Conservation (phyloP, 345 rosid genomes). For the Arabis alpina region DNA sequence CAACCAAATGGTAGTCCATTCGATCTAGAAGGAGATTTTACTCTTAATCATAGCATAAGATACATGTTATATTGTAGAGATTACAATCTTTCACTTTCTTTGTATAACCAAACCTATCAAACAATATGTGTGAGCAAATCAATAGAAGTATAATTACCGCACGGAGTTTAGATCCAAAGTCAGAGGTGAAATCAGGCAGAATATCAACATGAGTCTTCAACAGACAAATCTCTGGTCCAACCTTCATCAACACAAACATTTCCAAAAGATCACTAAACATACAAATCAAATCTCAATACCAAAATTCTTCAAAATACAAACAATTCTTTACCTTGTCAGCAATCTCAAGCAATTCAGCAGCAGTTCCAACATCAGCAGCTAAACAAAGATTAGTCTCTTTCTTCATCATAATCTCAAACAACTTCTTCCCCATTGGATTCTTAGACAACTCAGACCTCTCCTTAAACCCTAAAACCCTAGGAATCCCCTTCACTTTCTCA, state of each 20-base stretch:
- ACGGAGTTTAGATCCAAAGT: conserved; percentile 87
- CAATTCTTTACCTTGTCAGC: conserved; percentile 68
- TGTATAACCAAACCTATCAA: conserved; percentile 2
- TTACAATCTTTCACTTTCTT: not conserved
- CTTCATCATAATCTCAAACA: conserved; percentile 82
- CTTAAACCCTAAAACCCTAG: conserved; percentile 58
- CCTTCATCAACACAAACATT: conserved; percentile 53
- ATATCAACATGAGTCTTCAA: conserved; percentile 98
- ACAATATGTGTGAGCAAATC: not conserved
- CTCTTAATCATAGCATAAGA: not conserved
- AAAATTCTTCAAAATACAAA: not conserved
- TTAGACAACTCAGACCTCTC: conserved; percentile 69
- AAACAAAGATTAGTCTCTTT: conserved; percentile 90
- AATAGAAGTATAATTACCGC: conserved; percentile 48
- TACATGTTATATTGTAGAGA: not conserved
- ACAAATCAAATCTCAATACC: not conserved
- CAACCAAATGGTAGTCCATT: not conserved
- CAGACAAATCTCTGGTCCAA: conserved; percentile 93
- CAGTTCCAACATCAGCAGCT: conserved; percentile 96
- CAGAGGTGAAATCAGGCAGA: conserved; percentile 89
- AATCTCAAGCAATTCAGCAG: conserved; percentile 80
- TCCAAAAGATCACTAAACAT: not conserved
- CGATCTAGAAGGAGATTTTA: not conserved
- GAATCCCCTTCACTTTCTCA: conserved; percentile 43
- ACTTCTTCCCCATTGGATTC: conserved; percentile 78